Evolutionary conservation across 495 filamentous ascomycete genomes (phyloP).

Genomic region (Letharia lupina): DNA sequence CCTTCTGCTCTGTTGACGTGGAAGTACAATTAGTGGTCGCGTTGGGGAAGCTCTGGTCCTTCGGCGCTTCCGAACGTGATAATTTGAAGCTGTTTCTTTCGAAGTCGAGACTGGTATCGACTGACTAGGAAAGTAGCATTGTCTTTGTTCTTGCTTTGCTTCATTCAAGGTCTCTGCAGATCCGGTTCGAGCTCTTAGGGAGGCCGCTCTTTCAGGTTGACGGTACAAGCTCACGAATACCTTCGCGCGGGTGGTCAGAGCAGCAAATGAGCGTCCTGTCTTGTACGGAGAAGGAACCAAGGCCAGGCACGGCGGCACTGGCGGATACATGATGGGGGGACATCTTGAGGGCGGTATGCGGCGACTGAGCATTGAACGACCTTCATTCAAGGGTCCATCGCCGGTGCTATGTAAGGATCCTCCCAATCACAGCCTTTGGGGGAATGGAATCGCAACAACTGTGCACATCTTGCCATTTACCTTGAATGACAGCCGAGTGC

Average conservation of each 20-base stretch:
- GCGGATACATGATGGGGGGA: neutral
- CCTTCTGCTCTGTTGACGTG: neutral
- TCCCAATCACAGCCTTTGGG: neutral
- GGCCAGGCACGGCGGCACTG: neutral
- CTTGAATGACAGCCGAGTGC: neutral
- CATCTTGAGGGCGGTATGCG: conserved; percentile 1
- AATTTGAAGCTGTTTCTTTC: neutral
- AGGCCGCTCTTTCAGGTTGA: neutral
- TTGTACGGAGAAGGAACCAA: neutral
- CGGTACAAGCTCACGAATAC: neutral
- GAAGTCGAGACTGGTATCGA: neutral
- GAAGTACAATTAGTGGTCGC: neutral
- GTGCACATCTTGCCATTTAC: neutral
- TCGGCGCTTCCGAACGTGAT: neutral
- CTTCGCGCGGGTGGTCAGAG: neutral
- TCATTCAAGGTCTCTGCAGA: neutral
- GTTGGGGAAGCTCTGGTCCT: neutral
- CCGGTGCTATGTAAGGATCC: neutral
- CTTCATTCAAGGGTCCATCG: neutral
- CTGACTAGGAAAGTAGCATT: too few species aligned
- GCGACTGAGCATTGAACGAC: conserved; percentile 10
- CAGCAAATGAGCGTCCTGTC: neutral
- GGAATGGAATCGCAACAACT: too few species aligned
- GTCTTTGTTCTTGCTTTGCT: neutral
- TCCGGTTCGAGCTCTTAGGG: neutral